These are phyloP conservation scores for Phytophthora hybrid DNA, from an alignment of 352 stramenopile species.

Conservation along the genomic window DNA sequence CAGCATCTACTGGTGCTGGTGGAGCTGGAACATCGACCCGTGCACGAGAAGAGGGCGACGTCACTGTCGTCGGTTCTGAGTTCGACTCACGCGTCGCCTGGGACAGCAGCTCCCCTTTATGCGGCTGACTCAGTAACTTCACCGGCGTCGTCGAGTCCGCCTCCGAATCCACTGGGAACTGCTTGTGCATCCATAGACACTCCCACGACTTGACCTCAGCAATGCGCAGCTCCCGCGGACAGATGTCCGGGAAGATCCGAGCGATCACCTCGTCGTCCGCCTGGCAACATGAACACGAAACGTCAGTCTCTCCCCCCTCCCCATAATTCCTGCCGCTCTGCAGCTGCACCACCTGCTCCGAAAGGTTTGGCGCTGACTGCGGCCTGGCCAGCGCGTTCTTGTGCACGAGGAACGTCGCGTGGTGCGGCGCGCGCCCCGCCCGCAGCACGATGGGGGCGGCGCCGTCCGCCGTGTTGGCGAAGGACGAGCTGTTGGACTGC, in stretches of 20 bases:
- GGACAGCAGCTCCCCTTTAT: constrained; percentile 16
- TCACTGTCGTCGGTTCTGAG: background rate
- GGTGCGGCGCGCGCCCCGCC: constrained; percentile 13
- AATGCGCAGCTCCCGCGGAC: constrained; percentile 80
- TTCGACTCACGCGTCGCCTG: constrained; percentile 8
- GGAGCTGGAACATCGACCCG: background rate
- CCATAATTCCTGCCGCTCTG: background rate
- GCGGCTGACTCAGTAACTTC: constrained; percentile 4
- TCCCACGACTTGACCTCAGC: constrained; percentile 85
- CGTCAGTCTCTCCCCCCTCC: background rate
- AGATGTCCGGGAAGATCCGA: constrained; percentile 85
- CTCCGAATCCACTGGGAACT: constrained; percentile 35
- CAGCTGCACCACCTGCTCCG: constrained; percentile 32
- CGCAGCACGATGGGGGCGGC: constrained; percentile 16
- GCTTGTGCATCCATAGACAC: constrained; percentile 74
- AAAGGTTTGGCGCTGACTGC: constrained; percentile 36
- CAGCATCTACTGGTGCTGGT: constrained; percentile 2
- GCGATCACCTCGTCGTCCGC: constrained; percentile 59
- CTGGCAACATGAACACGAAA: constrained; percentile 23
- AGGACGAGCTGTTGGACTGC: constrained; percentile 28
- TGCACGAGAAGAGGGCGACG: constrained; percentile 2
- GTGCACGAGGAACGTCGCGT: constrained; percentile 32
- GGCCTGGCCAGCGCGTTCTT: constrained; percentile 18
- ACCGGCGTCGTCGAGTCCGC: background rate
- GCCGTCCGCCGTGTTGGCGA: constrained; percentile 27